Evolutionary conservation across 2,329 filamentous ascomycete species (phyloP), one percentile per base, ranked within the genome.

Genomic region (Pseudogymnoascus sp.): DNA sequence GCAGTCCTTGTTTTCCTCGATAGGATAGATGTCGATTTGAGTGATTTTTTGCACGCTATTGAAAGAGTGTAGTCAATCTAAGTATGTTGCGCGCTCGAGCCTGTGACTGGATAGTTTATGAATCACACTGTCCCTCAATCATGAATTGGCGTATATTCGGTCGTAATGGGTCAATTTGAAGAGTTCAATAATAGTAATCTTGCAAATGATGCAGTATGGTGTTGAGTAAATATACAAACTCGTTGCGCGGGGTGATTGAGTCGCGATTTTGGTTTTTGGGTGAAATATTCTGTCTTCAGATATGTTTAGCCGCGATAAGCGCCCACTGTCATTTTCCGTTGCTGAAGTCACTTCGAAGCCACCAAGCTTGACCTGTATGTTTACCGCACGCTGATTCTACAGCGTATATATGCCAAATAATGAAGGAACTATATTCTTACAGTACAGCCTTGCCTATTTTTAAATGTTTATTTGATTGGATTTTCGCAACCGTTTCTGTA

Each of bases 181-280:
- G 10, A 57, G 14, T 34, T 34, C 29, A 57, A 57, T 57, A 57
- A 34, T 57, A 57, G 10, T 8, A 36, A 57, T 5, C 29, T 16
- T 36, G 29, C 51, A 36, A 21, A 57, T 57, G 21, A 57, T 57
- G 29, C 51, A n/a, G 51, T 57, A 34, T 57, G n/a, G 29, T 57
- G 51, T 57, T 57, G 51, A 57, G 51, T 57, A 57, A 57, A 57
- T 57, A 57, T 57, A 57, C 29, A 57, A 57, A 57, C 51, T 57
- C 51, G 51, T 36, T 18, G 51, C 29, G n/a, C 2, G 29, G 29
- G 29, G 29, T 57, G 51, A 31, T 34, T 57, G 51, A 34, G 51
- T 57, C 16, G 29, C 29, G 29, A 10, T 57, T 57, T 57, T 34
- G 29, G 14, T 21, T 57, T 57, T 57, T 57, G 51, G 51, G 29